Evolutionary conservation across 2,329 filamentous ascomycete species (phyloP), one percentile per base, ranked within the genome.

Genomic region (Sporothrix sp.): DNA sequence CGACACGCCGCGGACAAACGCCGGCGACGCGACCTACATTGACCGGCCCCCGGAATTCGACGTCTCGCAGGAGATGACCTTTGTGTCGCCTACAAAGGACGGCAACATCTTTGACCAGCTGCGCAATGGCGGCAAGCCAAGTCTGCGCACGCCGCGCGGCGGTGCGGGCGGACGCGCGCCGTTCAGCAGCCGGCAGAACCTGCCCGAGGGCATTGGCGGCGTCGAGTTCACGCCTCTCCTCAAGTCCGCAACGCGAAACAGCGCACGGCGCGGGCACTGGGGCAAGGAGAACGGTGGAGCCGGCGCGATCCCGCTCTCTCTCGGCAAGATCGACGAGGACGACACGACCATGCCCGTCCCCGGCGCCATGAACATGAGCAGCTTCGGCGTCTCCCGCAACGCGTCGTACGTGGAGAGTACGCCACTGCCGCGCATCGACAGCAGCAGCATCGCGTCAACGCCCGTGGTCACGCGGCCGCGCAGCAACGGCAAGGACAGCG

Each of bases 171-270:
- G 36, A 2, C 82, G 86, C 56, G 79, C 82, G 16, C 81, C 84
- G 18, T 75, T 95, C 37, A 77, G 78, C 54, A 80, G 86, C 65
- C 77, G 81, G 58, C 79, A 79, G 60, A 93, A 88, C 60, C 72
- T 88, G 20, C 84, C 83, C 20, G 72, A 74, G 33, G 76, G 77
- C 56, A 68, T 82, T 37, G 78, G 73, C 39, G 79, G 78, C 49
- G 83, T 82, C 59, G 94, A 98, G 61, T 98, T 98, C 65, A 98
- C 93, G 0, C 93, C 94, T 0, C 72, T 98, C 58, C 79, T 98
- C 63, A 95, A 95, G 67, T 88, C 72, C 21, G 81, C 77, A n/a
- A 84, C 78, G 62, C 75, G 71, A 73, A 90, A 74, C 71, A 88
- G 72, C 76, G 85, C 72, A 71, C 83, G 72, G 66, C 78, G 68